Evolutionary conservation across 2,329 filamentous ascomycete genomes (phyloP), one percentile per base, ranked within the genome.

Genomic region (Colletotrichum filicis): DNA sequence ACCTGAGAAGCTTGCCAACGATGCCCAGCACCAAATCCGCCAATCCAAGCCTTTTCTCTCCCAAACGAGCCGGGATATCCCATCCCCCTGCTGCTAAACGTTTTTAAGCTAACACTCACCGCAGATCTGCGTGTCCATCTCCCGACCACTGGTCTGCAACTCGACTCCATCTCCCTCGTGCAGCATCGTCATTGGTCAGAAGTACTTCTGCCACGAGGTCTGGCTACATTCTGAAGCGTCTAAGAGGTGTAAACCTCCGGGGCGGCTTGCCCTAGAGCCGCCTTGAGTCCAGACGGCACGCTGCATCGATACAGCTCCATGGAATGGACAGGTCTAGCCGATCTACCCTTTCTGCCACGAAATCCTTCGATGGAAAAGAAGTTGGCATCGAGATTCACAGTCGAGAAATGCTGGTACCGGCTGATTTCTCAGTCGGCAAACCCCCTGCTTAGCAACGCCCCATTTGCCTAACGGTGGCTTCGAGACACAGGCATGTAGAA

Each of bases 81-180:
- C 49, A 28, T 57, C 22, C 35, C 22, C 57, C 37, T 42, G 42
- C 24, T 66, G 49, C 12, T 22, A 64, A 59, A 60, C 28, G 26
- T 24, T 56, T 49, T 57, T 49, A 49, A 56, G 59, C 46, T 56
- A 37, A n/a, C 52, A 55, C 60, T 73, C 60, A 73, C 60, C 56
- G 70, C 66, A 65, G 66, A 70, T 73, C 66, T 73, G 53, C 66
- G 49, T 65, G 71, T 70, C 60, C 28, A 64, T 65, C 46, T 66
- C 66, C 70, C 70, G 46, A 60, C 28, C 46, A 61, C 19, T 64
- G 53, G 26, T 69, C 46, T n/a, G 66, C 65, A 60, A n/a, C 32
- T 63, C n/a, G 52, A 28, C 66, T 59, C 66, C 65, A 26, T 55
- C 28, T 28, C 42, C 59, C 62, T 49, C 55, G 37, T 52, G 24